These are phyloP conservation scores for Exophiala calicioides DNA, from an alignment of 2,329 filamentous ascomycete species.

Conservation along the genomic window DNA sequence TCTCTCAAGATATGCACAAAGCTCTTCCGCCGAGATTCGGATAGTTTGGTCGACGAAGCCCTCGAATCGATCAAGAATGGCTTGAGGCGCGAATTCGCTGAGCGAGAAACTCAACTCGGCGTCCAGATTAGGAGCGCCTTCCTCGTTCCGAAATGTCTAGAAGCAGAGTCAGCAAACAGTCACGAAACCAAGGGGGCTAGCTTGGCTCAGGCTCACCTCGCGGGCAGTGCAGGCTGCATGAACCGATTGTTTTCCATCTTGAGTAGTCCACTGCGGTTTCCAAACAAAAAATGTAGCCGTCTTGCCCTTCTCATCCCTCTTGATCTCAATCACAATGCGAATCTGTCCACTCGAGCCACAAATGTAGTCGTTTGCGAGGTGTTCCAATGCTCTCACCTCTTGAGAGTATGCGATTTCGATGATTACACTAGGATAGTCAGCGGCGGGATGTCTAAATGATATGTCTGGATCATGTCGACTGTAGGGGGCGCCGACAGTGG, in stretches of 20 bases:
- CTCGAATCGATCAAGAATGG: neutral
- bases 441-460: too few relatives aligned
- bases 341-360: neutral
- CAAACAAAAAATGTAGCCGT: neutral
- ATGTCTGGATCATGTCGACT: too few relatives aligned
- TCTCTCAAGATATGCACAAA: too few relatives aligned
- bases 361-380: neutral
- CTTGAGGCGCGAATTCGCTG: neutral
- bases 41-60: too few relatives aligned
- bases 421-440: too few relatives aligned
- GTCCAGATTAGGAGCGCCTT: neutral
- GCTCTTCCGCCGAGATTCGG: too few relatives aligned
- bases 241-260: slow-evolving; percentile 1
- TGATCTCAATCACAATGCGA: neutral
- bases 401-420: neutral
- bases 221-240: neutral
- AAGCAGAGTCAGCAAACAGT: neutral
- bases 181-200: neutral
- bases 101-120: neutral
- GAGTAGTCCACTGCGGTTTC: neutral
- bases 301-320: neutral
- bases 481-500: too few relatives aligned
- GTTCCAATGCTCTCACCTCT: neutral
- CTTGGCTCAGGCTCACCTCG: neutral
- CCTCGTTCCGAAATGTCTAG: slow-evolving; percentile 1